Evolutionary conservation across 345 rosid species (phyloP), one percentile per base, ranked within the genome.

Genomic region (Citrus australasica): DNA sequence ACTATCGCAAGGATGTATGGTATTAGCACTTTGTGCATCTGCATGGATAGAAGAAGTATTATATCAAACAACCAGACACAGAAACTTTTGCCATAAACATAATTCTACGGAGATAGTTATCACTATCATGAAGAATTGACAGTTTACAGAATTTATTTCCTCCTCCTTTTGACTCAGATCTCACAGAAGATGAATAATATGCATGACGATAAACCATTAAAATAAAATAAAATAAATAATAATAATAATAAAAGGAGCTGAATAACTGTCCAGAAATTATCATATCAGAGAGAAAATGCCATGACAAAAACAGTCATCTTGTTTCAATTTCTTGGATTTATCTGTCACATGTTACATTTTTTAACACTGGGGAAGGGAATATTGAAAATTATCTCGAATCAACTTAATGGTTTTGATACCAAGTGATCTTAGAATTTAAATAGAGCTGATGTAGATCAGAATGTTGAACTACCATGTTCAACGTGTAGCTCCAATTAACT

Each of bases 21-120:
- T 64, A 92, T 60, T 78, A 92, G 67, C 82, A 93, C 92, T 77
- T 73, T 90, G 92, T 90, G 99, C 98, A 93, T 92, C 98, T 95
- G 93, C 87, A 80, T 59, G 64, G 71, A 75, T 58, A 73, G 46
- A 76, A 21, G 38, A 62, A 70, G 4, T 19, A 51, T 3, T 51
- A 66, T n/a, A 66, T 53, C 32, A 65, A 51, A 65, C 64, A 27
- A 46, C 28, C n/a, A 46, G 46, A 22, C 32, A 37, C 65, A 6
- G 14, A 25, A 56, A 22, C 28, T 56, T 14, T 60, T 2, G 17
- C 35, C 24, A 32, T 66, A 25, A 8, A 56, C 9, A 71, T 73
- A 35, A 37, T 14, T 4, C 19, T 37, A 1, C 2, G 35, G 67
- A 61, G 37, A 16, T 9, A 74, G 17, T 25, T 37, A 21, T 9